phyloP scores from a whole-genome alignment of 2,329 filamentous ascomycete genomes.

The Hypoxylon sp. region DNA sequence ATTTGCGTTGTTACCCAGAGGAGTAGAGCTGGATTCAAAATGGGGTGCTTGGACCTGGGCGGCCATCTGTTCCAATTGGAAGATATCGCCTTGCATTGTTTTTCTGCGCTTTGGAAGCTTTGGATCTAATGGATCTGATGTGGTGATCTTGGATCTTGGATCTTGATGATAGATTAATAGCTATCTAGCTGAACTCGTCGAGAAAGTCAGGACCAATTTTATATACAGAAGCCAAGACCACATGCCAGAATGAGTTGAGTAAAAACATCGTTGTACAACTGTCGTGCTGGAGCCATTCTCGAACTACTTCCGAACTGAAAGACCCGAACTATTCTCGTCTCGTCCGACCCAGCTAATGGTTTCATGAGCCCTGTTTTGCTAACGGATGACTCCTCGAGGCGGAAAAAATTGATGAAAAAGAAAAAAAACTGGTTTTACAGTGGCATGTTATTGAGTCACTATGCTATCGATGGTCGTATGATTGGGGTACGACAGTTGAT shows the following conservation, averaged over 20 bases:
- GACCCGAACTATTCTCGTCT: slow-evolving; percentile 46
- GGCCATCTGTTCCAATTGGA: slow-evolving; percentile 48
- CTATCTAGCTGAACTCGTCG: slow-evolving; percentile 14
- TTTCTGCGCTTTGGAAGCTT: slow-evolving; percentile 32
- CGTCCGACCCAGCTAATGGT: slow-evolving; percentile 29
- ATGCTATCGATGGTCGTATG: slow-evolving; percentile 43
- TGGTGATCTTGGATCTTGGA: slow-evolving; percentile 1
- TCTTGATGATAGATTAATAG: slow-evolving; percentile 18
- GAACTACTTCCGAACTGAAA: slow-evolving; percentile 43
- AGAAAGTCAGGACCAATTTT: slow-evolving; percentile 20
- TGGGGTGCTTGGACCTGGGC: slow-evolving; percentile 26
- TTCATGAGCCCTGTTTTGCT: slow-evolving; percentile 22
- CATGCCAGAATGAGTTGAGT: slow-evolving; percentile 25
- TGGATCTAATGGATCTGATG: slow-evolving; percentile 23
- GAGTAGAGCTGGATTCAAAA: slow-evolving; percentile 27
- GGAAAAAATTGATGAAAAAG: slow-evolving; percentile 19
- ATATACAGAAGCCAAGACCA: slow-evolving; percentile 33
- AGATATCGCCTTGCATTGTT: slow-evolving; percentile 53
- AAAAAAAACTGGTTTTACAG: slow-evolving; percentile 31
- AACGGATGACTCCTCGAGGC: slow-evolving; percentile 28
- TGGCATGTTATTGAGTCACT: slow-evolving; percentile 42
- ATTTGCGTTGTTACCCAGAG: slow-evolving; percentile 14
- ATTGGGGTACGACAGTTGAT: slow-evolving; percentile 22
- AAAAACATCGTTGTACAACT: slow-evolving; percentile 9
- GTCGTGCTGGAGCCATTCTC: slow-evolving; percentile 38